Percentiles rank a stretch among this genome's conserved stretches.
phyloP scores from a whole-genome alignment of 768 basidiomycete genomes.

The Cantharellus cinnabarinus region DNA sequence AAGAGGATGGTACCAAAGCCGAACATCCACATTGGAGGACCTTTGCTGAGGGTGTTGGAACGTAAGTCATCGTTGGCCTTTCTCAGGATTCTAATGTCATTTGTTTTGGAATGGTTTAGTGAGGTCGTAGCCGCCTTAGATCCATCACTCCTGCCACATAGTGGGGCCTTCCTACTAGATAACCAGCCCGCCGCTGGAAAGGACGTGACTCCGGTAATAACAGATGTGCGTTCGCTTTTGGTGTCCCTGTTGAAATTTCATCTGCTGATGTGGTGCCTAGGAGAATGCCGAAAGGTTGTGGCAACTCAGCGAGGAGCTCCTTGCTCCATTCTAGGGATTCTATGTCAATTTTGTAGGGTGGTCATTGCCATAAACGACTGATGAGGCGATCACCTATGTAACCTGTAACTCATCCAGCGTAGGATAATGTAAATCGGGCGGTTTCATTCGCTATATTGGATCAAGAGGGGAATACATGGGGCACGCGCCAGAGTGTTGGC shows the following conservation, averaged over 20 bases:
- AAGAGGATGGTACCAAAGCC: background rate
- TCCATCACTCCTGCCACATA: slow-evolving; percentile 1
- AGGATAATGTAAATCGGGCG: too few species aligned
- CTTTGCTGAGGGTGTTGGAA: background rate
- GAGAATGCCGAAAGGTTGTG: background rate
- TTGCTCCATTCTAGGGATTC: background rate
- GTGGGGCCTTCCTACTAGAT: slow-evolving; percentile 1
- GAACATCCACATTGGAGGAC: slow-evolving; percentile 4
- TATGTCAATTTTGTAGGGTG: too few species aligned
- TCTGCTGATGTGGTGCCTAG: background rate
- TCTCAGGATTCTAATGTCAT: background rate
- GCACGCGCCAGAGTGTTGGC: too few species aligned
- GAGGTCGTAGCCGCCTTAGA: slow-evolving; percentile 9
- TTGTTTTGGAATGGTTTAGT: background rate
- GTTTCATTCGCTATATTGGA: too few species aligned
- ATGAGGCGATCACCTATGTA: too few species aligned
- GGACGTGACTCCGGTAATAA: too few species aligned
- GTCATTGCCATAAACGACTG: too few species aligned
- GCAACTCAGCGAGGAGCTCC: background rate
- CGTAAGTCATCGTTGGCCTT: background rate
- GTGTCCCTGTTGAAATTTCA: background rate
- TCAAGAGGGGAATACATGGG: too few species aligned
- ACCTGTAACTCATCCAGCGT: too few species aligned
- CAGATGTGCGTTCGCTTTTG: background rate
- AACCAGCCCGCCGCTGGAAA: background rate